Percentiles rank a stretch among this genome's conserved stretches.
Conservation (phyloP, 148 eudicot species). For the Vaccinium vitisidaea region DNA sequence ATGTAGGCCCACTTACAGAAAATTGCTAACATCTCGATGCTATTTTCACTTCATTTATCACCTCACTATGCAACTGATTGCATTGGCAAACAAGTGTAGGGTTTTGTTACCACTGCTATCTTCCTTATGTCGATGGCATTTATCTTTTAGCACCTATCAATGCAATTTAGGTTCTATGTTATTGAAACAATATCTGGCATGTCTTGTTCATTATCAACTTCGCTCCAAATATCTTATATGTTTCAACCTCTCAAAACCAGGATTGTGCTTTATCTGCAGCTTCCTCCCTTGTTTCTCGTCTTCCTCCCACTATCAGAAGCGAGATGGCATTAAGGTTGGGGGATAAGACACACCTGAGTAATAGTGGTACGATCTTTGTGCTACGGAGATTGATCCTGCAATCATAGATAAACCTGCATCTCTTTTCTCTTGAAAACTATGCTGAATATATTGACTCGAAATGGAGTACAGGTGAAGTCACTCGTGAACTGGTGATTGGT, state of each 20-base stretch:
- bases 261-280: conserved; percentile 66
- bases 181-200: not conserved
- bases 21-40: too few species aligned
- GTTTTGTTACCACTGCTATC: not conserved
- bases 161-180: not conserved
- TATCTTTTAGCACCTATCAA: not conserved
- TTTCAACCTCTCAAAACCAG: conserved; percentile 39
- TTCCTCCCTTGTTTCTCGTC: conserved; percentile 60
- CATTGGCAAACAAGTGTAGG: not conserved
- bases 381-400: not conserved
- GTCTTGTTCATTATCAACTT: not conserved
- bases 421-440: not conserved
- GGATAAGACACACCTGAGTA: conserved; percentile 29
- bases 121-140: not conserved
- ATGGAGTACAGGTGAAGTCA: conserved; percentile 34
- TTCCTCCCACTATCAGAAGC: conserved; percentile 59
- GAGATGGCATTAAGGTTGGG: conserved; percentile 53
- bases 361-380: conserved; percentile 43
- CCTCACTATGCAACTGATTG: not conserved
- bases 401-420: not conserved
- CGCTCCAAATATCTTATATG: conserved; percentile 12
- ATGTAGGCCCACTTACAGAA: too few species aligned
- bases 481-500: conserved; percentile 34
- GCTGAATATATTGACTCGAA: not conserved
- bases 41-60: not conserved